Base-by-base conservation (phyloP, 2,329 filamentous ascomycete genomes). In the Ophiostoma sp. region DNA sequence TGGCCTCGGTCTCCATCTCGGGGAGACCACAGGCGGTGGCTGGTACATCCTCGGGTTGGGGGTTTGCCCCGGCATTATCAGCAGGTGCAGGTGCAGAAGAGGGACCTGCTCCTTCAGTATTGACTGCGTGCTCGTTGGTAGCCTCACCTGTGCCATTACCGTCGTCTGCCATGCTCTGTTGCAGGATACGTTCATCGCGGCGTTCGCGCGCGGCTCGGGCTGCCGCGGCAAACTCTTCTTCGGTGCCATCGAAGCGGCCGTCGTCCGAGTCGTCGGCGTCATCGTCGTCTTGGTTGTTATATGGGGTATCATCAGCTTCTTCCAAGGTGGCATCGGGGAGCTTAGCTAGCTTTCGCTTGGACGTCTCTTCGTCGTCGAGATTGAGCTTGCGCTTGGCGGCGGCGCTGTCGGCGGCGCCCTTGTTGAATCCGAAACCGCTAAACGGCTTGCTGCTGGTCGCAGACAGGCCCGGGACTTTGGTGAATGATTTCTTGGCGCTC, bases 291-390 rank as follows among this genome's bases (percentile, higher is more conserved):
- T 85, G 85, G 76, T 86, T 85, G 76, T 82, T 85, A 78, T 88
- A 86, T 74, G 85, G 83, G 71, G 84, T 84, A 77, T 85, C 83
- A 73, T 89, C 86, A 72, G 84, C 80, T 74, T 86, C 85, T 76
- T 89, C 86, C 69, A 91, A 83, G 69, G 90, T 86, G 71, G 92
- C 87, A 74, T 90, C 90, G 71, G 94, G 94, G 72, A 99, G 88
- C 80, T 94, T 95, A 77, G 93, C 93, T 74, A 99, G 86, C 81
- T 96, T 97, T 78, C 93, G 91, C 77, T 91, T 89, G 1, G 90
- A 90, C 41, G 88, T 89, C 76, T 96, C 92, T 76, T 97, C 94
- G 76, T 97, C 94, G 72, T 91, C 94, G 75, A 97, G 89, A 75
- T 93, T 89, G 31, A 96, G 83, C 72, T 91, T 93, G 74, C 89